These are phyloP conservation scores for Entonaema liquescens DNA, from an alignment of 495 filamentous ascomycete species.

Conservation along the genomic window DNA sequence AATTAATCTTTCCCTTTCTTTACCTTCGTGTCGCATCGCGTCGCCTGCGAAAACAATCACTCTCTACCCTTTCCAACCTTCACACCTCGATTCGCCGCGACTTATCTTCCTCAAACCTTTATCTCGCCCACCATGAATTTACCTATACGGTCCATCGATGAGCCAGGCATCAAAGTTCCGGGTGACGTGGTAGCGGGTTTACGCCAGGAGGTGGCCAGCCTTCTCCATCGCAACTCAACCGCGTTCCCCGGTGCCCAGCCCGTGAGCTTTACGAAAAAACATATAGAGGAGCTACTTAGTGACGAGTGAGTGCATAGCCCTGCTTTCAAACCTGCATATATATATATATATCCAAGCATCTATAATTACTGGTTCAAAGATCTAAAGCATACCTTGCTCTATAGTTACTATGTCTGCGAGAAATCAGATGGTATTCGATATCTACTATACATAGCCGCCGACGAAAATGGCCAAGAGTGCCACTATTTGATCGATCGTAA, in stretches of 20 bases:
- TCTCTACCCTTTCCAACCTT: neutral
- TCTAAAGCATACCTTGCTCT: constrained; percentile 8
- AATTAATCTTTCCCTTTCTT: constrained; percentile 12
- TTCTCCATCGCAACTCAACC: constrained; percentile 72
- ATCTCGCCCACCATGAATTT: constrained; percentile 18
- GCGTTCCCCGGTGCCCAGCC: constrained; percentile 94
- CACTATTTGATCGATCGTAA: constrained; percentile 92
- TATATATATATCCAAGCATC: too few relatives aligned
- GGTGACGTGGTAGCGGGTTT: constrained; percentile 65
- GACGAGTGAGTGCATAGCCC: constrained; percentile 66
- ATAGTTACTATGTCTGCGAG: constrained; percentile 93
- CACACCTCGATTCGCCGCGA: constrained; percentile 1
- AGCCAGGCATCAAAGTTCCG: constrained; percentile 73
- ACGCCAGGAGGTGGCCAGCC: constrained; percentile 75
- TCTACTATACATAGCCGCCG: constrained; percentile 81
- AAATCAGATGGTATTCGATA: constrained; percentile 97
- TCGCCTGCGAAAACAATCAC: constrained; percentile 11
- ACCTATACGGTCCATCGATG: constrained; percentile 55
- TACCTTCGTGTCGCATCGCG: constrained; percentile 15
- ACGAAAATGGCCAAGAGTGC: constrained; percentile 63
- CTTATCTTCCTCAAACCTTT: neutral
- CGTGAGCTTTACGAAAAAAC: constrained; percentile 82
- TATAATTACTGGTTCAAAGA: neutral
- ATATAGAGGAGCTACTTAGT: constrained; percentile 77
- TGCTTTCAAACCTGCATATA: neutral